Percentiles rank a stretch among this genome's conserved stretches.
Evolutionary conservation across 805 yeast species (phyloP).

Genomic region (Lipomyces lipofer): DNA sequence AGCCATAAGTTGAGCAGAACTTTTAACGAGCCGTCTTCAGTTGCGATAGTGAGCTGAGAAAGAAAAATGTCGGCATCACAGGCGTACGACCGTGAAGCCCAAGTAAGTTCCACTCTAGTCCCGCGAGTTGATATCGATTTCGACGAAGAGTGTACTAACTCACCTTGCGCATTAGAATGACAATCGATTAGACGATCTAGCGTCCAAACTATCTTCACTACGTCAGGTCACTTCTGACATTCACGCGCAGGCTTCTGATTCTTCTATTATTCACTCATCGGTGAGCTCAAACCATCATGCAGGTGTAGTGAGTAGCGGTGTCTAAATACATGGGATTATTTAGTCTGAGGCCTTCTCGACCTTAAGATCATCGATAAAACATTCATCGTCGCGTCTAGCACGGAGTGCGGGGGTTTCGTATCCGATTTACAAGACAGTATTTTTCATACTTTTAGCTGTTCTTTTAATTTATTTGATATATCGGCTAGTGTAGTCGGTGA

Average conservation of each 20-base stretch:
- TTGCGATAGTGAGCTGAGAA: too few species aligned
- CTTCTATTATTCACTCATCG: constrained; percentile 44
- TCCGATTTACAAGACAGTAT: constrained; percentile 53
- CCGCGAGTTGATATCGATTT: not conserved
- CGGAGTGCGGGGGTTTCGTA: constrained; percentile 54
- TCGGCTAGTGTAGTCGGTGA: constrained; percentile 21
- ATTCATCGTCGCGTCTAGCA: constrained; percentile 49
- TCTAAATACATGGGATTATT: not conserved
- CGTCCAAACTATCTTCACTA: constrained; percentile 63
- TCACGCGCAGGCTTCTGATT: constrained; percentile 59
- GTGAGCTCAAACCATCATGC: constrained; percentile 26
- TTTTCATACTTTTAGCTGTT: constrained; percentile 20
- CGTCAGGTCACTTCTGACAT: constrained; percentile 69
- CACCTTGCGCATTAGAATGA: constrained; percentile 51
- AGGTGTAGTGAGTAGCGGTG: not conserved
- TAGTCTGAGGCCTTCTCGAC: constrained; percentile 33
- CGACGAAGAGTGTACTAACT: not conserved
- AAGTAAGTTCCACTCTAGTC: too few species aligned
- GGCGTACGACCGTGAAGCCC: constrained; percentile 37
- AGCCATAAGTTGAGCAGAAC: too few species aligned
- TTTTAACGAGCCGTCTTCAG: too few species aligned
- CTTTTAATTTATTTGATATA: constrained; percentile 22
- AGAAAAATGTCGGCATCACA: constrained; percentile 27
- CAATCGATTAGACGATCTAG: constrained; percentile 59
- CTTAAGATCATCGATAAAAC: constrained; percentile 46